Evolutionary conservation across 352 stramenopile species (phyloP).

Genomic region (Phytophthora macrochlamydospora): DNA sequence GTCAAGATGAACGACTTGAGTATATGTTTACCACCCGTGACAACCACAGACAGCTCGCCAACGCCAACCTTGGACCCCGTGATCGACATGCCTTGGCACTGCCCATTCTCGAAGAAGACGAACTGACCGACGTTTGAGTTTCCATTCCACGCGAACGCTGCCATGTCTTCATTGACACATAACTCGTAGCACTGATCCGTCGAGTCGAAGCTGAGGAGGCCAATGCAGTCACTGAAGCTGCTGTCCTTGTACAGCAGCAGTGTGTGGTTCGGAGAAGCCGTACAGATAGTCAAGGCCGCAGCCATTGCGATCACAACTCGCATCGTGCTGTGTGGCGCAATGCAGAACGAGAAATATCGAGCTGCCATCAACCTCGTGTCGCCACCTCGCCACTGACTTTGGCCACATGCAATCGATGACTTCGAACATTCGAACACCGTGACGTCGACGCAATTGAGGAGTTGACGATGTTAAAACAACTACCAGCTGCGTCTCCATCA

Average conservation of each 20-base stretch:
- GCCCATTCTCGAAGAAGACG: conserved; percentile 21
- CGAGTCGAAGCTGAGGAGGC: conserved; percentile 21
- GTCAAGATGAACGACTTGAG: conserved; percentile 27
- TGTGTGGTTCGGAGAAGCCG: conserved; percentile 10
- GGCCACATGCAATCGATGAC: conserved; percentile 1
- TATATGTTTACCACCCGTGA: conserved; percentile 10
- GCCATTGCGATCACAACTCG: neutral
- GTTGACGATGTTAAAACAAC: no score
- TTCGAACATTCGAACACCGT: neutral
- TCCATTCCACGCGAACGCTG: conserved; percentile 23
- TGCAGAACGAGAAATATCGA: conserved; percentile 18
- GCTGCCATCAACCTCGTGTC: neutral
- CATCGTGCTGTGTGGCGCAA: conserved; percentile 10
- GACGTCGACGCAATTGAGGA: no score
- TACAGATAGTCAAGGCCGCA: neutral
- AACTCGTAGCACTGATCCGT: conserved; percentile 27
- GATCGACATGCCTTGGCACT: conserved; percentile 18
- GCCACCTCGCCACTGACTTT: neutral
- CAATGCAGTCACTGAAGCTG: conserved; percentile 26
- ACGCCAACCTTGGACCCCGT: conserved; percentile 2
- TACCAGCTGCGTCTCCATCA: no score
- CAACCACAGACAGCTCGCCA: conserved; percentile 14
- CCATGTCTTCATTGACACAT: conserved; percentile 9
- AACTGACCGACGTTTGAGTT: conserved; percentile 20
- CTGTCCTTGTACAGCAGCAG: conserved; percentile 31